Conservation (phyloP, 2,329 filamentous ascomycete species). For the Balansia obtecta region DNA sequence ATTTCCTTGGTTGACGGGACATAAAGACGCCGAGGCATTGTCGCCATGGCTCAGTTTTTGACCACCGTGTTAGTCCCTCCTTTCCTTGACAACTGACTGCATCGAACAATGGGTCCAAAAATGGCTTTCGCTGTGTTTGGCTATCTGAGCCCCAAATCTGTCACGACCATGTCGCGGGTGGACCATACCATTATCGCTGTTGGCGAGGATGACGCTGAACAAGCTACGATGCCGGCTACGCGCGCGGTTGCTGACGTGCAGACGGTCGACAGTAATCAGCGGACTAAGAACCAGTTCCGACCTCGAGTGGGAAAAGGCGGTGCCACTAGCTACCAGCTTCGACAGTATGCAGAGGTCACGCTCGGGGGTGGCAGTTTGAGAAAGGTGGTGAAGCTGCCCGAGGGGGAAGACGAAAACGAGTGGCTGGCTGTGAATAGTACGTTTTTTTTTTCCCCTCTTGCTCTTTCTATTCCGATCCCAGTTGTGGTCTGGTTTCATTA, state of each 20-base stretch:
- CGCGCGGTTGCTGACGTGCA: constrained; percentile 19
- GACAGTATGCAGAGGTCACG: constrained; percentile 96
- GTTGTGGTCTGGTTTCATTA: too few species aligned
- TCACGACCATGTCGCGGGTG: constrained; percentile 18
- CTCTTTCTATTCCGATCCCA: neutral
- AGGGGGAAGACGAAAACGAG: constrained; percentile 95
- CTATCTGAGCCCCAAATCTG: constrained; percentile 21
- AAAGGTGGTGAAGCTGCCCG: constrained; percentile 92
- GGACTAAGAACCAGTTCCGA: constrained; percentile 83
- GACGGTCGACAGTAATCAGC: constrained; percentile 46
- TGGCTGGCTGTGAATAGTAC: constrained; percentile 95
- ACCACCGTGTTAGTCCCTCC: constrained; percentile 28
- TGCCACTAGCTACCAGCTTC: constrained; percentile 76
- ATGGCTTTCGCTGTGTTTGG: constrained; percentile 14
- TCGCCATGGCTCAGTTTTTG: constrained; percentile 28
- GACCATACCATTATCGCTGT: constrained; percentile 20
- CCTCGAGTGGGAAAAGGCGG: constrained; percentile 81
- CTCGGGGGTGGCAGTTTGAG: constrained; percentile 86
- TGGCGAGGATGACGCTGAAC: constrained; percentile 14
- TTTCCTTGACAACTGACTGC: constrained; percentile 1
- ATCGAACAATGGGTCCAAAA: constrained; percentile 7
- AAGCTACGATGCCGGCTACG: constrained; percentile 11
- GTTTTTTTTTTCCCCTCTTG: constrained; percentile 13
- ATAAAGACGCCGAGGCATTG: constrained; percentile 3
- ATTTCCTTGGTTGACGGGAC: constrained; percentile 5